Evolutionary conservation across 192 early-diverging fungal species (phyloP), one percentile per base, ranked within the genome.

Genomic region (Coemansia sp.): DNA sequence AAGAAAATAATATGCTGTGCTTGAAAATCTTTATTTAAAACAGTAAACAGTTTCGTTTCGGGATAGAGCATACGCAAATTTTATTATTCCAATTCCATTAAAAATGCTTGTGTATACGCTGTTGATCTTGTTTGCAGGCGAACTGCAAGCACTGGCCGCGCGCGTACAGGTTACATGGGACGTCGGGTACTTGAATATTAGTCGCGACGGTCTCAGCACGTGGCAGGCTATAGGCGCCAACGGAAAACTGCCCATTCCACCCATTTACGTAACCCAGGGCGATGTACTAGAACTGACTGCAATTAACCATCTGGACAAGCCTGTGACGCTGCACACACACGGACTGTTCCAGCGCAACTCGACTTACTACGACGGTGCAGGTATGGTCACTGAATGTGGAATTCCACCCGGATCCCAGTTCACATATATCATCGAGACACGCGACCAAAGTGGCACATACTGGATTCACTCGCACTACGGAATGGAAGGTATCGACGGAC

Each of bases 401-500:
- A 92, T 93, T 63, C 87, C 90, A 12, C 71, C 83, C 1, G 84
- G 84, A n/a, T 58, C 58, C 19, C 77, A 53, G 27, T 86, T 85
- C 58, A 90, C 89, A 0, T 93, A 93, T 61, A 75, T 70, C 6
- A 85, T 87, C 55, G 62, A 72, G 10, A 27, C 61, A 0, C 16
- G 29, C 29, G 69, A 84, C 41, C 66, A 80, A 45, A 69, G 72
- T 21, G 93, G 93, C 49, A 92, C 90, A 16, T 93, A 83, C 71
- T 94, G 93, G 93, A 75, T 88, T 41, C 91, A 93, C 61, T 74
- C 82, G 21, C 91, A 93, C 72, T 76, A 60, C 62, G 59, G 59
- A 23, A 75, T 71, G 23, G 90, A 93, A 68, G 90, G 89, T 65
- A 85, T 88, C 21, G 92, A 93, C 55, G 92, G 92, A 38, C 68